Base-by-base conservation (phyloP, 2,329 filamentous ascomycete species). In the Microsporum ferrugineum region DNA sequence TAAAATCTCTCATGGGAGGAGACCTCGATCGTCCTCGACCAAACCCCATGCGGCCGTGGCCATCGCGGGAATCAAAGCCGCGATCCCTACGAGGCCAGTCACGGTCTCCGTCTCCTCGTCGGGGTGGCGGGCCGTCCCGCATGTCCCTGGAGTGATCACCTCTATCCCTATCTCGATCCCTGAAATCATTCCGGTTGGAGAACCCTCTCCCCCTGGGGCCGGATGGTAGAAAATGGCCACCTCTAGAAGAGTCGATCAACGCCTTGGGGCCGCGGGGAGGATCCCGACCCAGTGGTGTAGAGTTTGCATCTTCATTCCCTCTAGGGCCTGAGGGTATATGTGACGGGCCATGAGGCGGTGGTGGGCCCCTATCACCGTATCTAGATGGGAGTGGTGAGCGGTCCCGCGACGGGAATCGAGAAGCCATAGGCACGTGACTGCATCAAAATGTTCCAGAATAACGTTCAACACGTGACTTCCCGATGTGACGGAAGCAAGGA, bases 261-360 rank as follows among this genome's bases (percentile, higher is more conserved):
- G 88, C 89, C 72, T 91, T 90, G 8, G 91, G 90, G 0, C 88
- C 91, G 61, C 90, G 82, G 2, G 91, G 91, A 1, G 88, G 86
- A 65, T 95, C 89, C 65, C 87, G 81, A 10, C 81, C 79, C 71
- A 71, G 80, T 65, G 66, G 80, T 70, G 67, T 84, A 65, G 85
- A 79, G 66, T 80, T 82, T 1, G 80, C 73, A 66, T 81, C 82
- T 63, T 88, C 88, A n/a, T 78, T 76, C 33, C 72, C 73, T 59
- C 76, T 73, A 64, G 73, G 77, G 59, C 73, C 73, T 58, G 75
- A 73, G 38, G 81, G 79, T 61, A 79, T 78, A 68, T 83, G 85
- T 80, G 38, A 41, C n/a, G 55, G 38, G 8, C 55, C 55, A 29
- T 57, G 55, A 83, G n/a, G 85, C 85, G 58, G 86, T 31, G 60